A percentile compares a stretch with the other conserved stretches of the same genome.
Evolutionary conservation across 2,329 filamentous ascomycete genomes (phyloP).

Genomic region (Xylariaceae sp.): DNA sequence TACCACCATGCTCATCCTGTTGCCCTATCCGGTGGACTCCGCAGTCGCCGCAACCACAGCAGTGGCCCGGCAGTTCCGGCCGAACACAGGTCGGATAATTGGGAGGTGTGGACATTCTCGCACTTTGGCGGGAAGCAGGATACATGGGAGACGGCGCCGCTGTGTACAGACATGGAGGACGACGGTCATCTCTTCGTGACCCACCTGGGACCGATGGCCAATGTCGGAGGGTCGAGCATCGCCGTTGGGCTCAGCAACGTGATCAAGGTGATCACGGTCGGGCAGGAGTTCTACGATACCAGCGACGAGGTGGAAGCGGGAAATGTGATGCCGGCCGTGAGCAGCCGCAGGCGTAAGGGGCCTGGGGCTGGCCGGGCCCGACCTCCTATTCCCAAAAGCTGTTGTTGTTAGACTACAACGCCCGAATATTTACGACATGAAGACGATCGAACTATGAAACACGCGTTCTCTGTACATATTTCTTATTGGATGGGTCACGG

Average conservation of each 20-base stretch:
- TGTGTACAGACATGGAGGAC: constrained; percentile 41
- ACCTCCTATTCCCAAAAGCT: constrained; percentile 7
- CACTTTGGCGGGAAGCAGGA: constrained; percentile 42
- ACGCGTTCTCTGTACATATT: constrained; percentile 16
- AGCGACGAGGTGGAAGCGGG: constrained; percentile 29
- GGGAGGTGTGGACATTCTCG: constrained; percentile 56
- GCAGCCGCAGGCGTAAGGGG: constrained; percentile 33
- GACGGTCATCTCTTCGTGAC: constrained; percentile 61
- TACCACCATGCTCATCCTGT: constrained; percentile 17
- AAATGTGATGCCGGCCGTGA: constrained; percentile 37
- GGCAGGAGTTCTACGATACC: constrained; percentile 61
- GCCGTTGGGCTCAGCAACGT: constrained; percentile 71
- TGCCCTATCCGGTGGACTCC: constrained; percentile 25
- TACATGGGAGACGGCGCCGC: constrained; percentile 44
- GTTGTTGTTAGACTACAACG: constrained; percentile 12
- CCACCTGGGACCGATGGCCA: constrained; percentile 61
- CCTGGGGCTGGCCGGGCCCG: constrained; percentile 23
- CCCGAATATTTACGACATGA: not conserved
- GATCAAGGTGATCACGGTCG: constrained; percentile 68
- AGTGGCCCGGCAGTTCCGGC: constrained; percentile 17
- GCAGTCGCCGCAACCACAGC: constrained; percentile 28
- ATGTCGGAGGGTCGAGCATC: constrained; percentile 62
- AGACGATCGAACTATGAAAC: not conserved
- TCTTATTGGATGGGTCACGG: constrained; percentile 1
- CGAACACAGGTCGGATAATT: constrained; percentile 34